Conservation (phyloP, 345 rosid genomes). For the Hypericum perforatum region DNA sequence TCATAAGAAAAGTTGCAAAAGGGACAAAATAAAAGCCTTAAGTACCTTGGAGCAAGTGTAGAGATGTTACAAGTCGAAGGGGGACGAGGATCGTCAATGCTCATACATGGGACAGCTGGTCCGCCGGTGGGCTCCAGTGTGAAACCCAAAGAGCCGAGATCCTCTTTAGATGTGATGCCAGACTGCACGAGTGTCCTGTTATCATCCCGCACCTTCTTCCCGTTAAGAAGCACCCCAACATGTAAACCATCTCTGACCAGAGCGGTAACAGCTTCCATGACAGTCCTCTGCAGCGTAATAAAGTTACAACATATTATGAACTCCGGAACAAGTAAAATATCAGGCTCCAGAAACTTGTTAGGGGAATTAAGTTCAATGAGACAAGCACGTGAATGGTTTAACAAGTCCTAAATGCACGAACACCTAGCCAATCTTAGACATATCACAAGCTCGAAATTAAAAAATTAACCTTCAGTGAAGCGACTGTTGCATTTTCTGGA, state of each 20-base stretch:
- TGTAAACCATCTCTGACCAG: constrained; percentile 65
- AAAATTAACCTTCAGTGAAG: constrained; percentile 67
- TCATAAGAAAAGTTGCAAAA: neutral
- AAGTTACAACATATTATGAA: neutral
- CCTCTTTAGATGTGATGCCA: constrained; percentile 61
- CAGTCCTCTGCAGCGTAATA: constrained; percentile 45
- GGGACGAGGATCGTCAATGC: constrained; percentile 34
- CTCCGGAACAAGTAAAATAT: constrained; percentile 6
- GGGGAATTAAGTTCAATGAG: neutral
- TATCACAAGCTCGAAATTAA: neutral
- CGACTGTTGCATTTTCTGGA: constrained; percentile 74
- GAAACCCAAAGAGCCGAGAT: constrained; percentile 60
- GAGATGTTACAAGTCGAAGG: constrained; percentile 25
- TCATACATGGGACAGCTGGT: constrained; percentile 28
- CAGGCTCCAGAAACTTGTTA: neutral
- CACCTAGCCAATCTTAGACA: neutral
- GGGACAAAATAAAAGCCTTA: neutral
- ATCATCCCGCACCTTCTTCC: constrained; percentile 91
- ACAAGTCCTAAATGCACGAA: neutral
- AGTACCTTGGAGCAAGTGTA: constrained; percentile 39
- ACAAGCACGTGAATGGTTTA: neutral
- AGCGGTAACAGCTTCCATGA: constrained; percentile 70
- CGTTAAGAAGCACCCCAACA: constrained; percentile 71
- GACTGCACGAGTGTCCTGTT: constrained; percentile 59
- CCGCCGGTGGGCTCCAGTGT: constrained; percentile 55